Base-by-base conservation (phyloP, 768 basidiomycete species). In the Hypholoma sublateritium region DNA sequence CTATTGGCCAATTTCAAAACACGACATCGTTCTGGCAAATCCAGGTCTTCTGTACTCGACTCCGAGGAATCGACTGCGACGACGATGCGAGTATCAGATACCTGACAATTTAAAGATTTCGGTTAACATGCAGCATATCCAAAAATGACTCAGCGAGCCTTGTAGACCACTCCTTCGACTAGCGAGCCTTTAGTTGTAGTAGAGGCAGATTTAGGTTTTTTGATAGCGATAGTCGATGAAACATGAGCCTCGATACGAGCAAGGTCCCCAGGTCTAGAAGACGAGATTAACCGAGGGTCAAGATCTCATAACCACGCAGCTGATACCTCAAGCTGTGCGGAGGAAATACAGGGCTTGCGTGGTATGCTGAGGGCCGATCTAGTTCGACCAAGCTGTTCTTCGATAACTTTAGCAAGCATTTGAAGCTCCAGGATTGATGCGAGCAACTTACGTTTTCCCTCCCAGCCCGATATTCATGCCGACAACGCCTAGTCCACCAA, bases 1-100 rank as follows among this genome's bases (percentile, higher is more conserved):
- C 87, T 93, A 63, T 98, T 98, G 12, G 94, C 94, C 2, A 96
- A 78, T 67, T 98, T 98, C 50, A 98, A 69, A 50, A 95, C 74
- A 16, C 91, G 80, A 71, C 93, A 92, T 49, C 89, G 80, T 64
- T 95, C 93, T 5, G 94, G 92, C 0, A 97, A 69, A 63, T 93
- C 89, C 12, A 91, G 73, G 48, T 91, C 89, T 44, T 84, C 81
- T 48, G 79, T 77, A 32, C 72, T 74, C 2, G 79, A 75, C 49
- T 89, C 87, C 14, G 83, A 78, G 12, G 81, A 69, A 65, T 91
- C 87, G 16, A 93, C 73, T 4, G 94, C 92, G 37, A 98, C 79
- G 11, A 93, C 84, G 47, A 97, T 88, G 53, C 85, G 82, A 0
- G 87, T 87, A 58, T 91, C 90, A 4, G 91, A 87, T 3, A 95